Base-by-base conservation (phyloP, 1,284 basidiomycete genomes). In the Wolfiporia cocos region DNA sequence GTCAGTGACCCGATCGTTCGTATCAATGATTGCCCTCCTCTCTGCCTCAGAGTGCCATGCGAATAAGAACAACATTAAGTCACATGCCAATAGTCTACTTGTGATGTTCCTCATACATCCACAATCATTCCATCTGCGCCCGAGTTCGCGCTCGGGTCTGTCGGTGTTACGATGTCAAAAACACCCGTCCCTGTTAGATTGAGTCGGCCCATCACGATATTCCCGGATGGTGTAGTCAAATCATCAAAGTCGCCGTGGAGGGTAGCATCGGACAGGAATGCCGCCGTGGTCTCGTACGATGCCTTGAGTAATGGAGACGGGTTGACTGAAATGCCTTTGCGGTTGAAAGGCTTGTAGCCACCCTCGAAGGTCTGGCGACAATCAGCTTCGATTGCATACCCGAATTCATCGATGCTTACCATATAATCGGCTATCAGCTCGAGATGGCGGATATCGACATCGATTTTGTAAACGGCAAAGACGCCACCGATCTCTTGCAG, bases 351-450 rank as follows among this genome's bases (percentile, higher is more conserved):
- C 63, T 90, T 91, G 73, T 95, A 99, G 19, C 89, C 92, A 34
- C 96, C 96, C 39, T 93, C 91, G 59, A 94, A 96, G 1, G 96
- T 99, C 92, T 98, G 54, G 18, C 9, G 35, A 18, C 37, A 66
- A n/a, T n/a, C n/a, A n/a, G n/a, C n/a, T n/a, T n/a, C n/a, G n/a
- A n/a, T n/a, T n/a, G n/a, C n/a, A n/a, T n/a, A n/a, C n/a, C n/a
- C n/a, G n/a, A n/a, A n/a, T n/a, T n/a, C n/a, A n/a, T n/a, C n/a
- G 26, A 15, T 7, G 21, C 84, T 51, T 57, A 93, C 92, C 93
- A 97, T 97, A 64, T 99, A 99, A 65, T 99, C 96, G 24, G 96
- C 96, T 61, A 99, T 97, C 48, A 99, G 75, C 58, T 94, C 93
- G 42, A 99, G 72, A 72, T 99, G 96, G 43, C 96, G 81, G 54